Percentiles rank a stretch among this genome's conserved stretches.
Conservation (phyloP, 2,329 filamentous ascomycete species). For the Xylaria hypoxylon region DNA sequence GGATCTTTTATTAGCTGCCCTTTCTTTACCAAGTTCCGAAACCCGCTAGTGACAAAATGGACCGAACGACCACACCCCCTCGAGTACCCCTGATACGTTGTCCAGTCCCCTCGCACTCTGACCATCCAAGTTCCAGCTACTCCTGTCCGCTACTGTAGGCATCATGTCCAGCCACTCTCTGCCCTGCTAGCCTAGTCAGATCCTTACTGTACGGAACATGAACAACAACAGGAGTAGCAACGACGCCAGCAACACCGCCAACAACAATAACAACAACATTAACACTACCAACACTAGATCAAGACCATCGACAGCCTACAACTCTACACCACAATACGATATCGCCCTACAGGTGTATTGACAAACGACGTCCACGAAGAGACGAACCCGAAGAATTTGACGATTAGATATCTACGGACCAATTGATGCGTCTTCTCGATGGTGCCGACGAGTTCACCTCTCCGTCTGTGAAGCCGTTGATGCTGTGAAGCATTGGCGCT, state of each 20-base stretch:
- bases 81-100: constrained; percentile 17
- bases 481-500: constrained; percentile 46
- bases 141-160: constrained; percentile 6
- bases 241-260: not conserved
- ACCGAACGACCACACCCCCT: constrained; percentile 18
- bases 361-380: constrained; percentile 1
- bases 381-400: constrained; percentile 13
- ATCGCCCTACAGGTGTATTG: constrained; percentile 7
- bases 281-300: not conserved
- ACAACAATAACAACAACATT: not conserved
- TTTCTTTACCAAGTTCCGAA: constrained; percentile 33
- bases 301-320: constrained; percentile 8
- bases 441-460: constrained; percentile 44
- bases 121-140: constrained; percentile 18
- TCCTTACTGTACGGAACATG: constrained; percentile 24
- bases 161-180: constrained; percentile 31
- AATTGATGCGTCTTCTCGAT: constrained; percentile 42
- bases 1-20: constrained; percentile 25
- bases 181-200: constrained; percentile 27
- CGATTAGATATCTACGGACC: not conserved
- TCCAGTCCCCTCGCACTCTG: constrained; percentile 18
- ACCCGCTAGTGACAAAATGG: constrained; percentile 31
- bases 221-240: not conserved
- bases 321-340: not conserved
- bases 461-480: constrained; percentile 45